Base-by-base conservation (phyloP, 2,329 filamentous ascomycete species). In the Claviceps sorghi region DNA sequence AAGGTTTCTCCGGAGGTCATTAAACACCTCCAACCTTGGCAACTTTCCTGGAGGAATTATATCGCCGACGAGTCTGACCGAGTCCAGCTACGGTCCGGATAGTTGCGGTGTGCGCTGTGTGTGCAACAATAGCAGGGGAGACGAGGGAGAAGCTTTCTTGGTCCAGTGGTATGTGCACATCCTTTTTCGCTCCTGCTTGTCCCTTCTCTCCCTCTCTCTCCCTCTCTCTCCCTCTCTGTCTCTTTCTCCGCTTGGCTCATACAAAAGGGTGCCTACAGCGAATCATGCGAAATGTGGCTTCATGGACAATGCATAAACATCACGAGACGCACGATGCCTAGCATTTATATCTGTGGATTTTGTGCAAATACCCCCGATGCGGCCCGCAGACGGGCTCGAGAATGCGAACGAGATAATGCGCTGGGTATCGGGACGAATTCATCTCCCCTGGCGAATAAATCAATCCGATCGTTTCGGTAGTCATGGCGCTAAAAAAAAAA, bases 221-320 rank as follows among this genome's bases (percentile, higher is more conserved):
- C 4, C 4, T 21, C 7, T 42, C n/a, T 26, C 50, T 32, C 15
- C 19, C 8, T 40, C 10, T 34, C 19, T 41, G 6, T 42, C 4
- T 10, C 34, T n/a, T 5, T n/a, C 2, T 19, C 22, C 13, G 30
- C 19, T 40, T 30, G 42, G 21, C 44, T 52, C 38, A 52, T n/a
- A 17, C n/a, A 22, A 17, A 17, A 2, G 3, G 3, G 17, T 48
- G 15, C 7, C 19, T 34, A 3, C 30, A 83, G 80, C 59, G 76
- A 82, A 65, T 79, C 78, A 26, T 84, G 80, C 61, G 79, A 83
- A 59, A 76, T 80, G 69, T 81, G 76, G 73, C 74, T 83, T 32
- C 80, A 84, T 61, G 78, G 77, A n/a, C 72, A 71, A 53, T 84
- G 80, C 61, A 72, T 82, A 58, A 79, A 79, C 55, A 76, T 83